These are phyloP conservation scores for Fusarium subtropicale DNA, from an alignment of 2,329 filamentous ascomycete species.

Conservation along the genomic window DNA sequence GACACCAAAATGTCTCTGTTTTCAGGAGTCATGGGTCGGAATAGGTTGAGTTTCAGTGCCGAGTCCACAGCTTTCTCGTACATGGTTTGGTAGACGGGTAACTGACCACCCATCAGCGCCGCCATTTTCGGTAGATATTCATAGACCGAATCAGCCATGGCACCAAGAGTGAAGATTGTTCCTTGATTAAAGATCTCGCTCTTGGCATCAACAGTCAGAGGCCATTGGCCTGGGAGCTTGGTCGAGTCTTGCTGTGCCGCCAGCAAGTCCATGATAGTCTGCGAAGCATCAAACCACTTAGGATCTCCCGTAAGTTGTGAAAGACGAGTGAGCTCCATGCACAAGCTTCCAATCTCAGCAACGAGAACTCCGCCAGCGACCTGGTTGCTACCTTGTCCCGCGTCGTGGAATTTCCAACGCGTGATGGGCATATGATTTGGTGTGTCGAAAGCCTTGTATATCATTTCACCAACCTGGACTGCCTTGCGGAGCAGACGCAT, in stretches of 20 bases:
- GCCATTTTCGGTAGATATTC: constrained; percentile 96
- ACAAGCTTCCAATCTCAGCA: constrained; percentile 70
- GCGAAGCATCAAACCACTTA: constrained; percentile 80
- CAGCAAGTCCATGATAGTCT: constrained; percentile 75
- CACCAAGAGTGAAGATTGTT: constrained; percentile 61
- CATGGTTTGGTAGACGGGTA: constrained; percentile 67
- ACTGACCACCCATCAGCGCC: constrained; percentile 66
- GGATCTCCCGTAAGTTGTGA: constrained; percentile 78
- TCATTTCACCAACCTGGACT: constrained; percentile 70
- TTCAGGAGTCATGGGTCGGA: constrained; percentile 68
- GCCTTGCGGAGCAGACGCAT: constrained; percentile 70
- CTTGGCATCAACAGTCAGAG: constrained; percentile 51
- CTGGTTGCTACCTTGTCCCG: constrained; percentile 50
- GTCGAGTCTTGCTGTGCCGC: constrained; percentile 74
- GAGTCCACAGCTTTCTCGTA: constrained; percentile 66
- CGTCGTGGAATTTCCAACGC: constrained; percentile 58
- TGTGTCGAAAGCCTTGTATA: constrained; percentile 76
- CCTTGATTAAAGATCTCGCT: constrained; percentile 42
- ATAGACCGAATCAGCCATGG: constrained; percentile 68
- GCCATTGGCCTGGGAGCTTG: constrained; percentile 78
- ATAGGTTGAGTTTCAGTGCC: constrained; percentile 68
- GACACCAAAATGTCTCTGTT: constrained; percentile 67
- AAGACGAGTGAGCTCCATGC: constrained; percentile 77
- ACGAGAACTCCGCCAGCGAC: constrained; percentile 55
- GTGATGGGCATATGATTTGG: constrained; percentile 72